phyloP scores from a whole-genome alignment of 306 rosid genomes.

The Sphenostylis stenocarpa region DNA sequence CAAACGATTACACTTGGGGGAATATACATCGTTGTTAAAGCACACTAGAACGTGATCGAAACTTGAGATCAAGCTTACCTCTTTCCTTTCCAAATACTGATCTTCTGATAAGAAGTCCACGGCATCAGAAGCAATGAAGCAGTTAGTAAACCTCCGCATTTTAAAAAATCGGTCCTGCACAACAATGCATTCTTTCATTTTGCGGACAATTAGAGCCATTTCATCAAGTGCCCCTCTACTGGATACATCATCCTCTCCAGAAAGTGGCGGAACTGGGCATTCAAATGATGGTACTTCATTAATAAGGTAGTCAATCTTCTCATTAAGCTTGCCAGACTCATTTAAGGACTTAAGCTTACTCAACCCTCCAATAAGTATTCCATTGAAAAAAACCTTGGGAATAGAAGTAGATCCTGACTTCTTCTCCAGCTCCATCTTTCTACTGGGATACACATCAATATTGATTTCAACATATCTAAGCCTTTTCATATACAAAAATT shows the following conservation, averaged over 20 bases:
- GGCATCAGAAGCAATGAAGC: conserved; percentile 73
- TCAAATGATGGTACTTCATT: conserved; percentile 56
- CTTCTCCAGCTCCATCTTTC: conserved; percentile 71
- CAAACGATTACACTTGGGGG: not conserved
- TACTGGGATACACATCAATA: conserved; percentile 65
- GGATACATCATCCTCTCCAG: conserved; percentile 84
- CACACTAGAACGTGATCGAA: conserved; percentile 13
- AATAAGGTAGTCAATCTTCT: conserved; percentile 71
- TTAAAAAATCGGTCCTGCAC: conserved; percentile 69
- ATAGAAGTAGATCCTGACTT: conserved; percentile 61
- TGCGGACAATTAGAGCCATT: conserved; percentile 65
- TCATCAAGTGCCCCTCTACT: conserved; percentile 72
- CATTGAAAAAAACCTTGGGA: conserved; percentile 76
- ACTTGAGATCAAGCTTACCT: conserved; percentile 52
- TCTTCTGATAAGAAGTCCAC: conserved; percentile 83
- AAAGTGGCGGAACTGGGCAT: conserved; percentile 82
- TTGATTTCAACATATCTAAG: conserved; percentile 77
- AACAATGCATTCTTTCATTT: conserved; percentile 68
- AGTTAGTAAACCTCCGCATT: conserved; percentile 62
- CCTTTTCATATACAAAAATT: conserved; percentile 55
- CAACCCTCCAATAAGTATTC: conserved; percentile 67
- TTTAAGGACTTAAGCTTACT: conserved; percentile 51
- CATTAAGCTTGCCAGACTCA: conserved; percentile 64
- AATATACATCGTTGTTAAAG: not conserved
- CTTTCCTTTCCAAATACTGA: conserved; percentile 85